These are phyloP conservation scores for Ophiostoma sp. DNA, from an alignment of 2,329 filamentous ascomycete genomes.

Conservation along the genomic window DNA sequence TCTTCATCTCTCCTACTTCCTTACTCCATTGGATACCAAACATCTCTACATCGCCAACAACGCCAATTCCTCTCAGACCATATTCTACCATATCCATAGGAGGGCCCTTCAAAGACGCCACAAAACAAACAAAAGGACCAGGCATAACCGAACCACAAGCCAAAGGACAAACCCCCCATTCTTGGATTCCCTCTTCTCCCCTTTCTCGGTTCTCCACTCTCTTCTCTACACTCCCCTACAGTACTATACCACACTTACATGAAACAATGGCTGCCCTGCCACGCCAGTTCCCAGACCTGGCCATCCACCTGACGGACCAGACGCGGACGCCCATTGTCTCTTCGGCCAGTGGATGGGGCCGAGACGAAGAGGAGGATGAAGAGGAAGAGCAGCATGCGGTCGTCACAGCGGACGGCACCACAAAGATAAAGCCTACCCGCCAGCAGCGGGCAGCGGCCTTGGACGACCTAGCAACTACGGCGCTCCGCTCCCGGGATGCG, in stretches of 20 bases:
- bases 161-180: not conserved
- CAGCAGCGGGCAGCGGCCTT: slow-evolving; percentile 47
- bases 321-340: slow-evolving; percentile 59
- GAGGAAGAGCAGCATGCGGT: not conserved
- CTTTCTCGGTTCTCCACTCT: not conserved
- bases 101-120: not conserved
- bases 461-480: slow-evolving; percentile 52
- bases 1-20: not conserved
- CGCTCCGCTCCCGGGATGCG: slow-evolving; percentile 55
- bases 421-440: slow-evolving; percentile 24
- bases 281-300: slow-evolving; percentile 52
- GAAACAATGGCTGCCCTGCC: slow-evolving; percentile 46
- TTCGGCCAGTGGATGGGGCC: slow-evolving; percentile 36
- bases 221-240: not conserved
- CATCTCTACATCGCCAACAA: not conserved
- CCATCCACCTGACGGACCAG: slow-evolving; percentile 59
- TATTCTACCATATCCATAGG: not conserved
- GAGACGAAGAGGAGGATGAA: not conserved
- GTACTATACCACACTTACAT: not conserved
- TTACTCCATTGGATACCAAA: not conserved
- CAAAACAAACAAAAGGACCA: slow-evolving; percentile 5
- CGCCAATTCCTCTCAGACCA: not conserved
- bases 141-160: not conserved
- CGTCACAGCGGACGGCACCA: not conserved
- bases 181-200: not conserved